phyloP scores from a whole-genome alignment of 148 eudicot genomes.

The Agrostemma githago region DNA sequence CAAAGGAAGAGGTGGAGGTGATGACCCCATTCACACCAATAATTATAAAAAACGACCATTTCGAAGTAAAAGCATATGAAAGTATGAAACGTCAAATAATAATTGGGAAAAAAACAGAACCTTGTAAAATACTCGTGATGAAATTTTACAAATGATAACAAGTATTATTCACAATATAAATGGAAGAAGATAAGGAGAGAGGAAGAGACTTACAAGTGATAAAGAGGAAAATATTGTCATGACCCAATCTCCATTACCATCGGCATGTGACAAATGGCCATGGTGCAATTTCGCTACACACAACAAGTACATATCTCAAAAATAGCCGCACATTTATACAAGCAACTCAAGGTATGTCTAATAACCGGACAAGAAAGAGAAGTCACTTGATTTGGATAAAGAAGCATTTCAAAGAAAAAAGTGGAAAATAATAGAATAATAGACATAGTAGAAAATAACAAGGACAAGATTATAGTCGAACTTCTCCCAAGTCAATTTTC shows the following conservation, averaged over 20 bases:
- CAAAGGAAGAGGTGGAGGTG: background rate
- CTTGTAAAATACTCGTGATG: background rate
- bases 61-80: background rate
- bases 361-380: background rate
- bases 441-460: slow-evolving; percentile 3
- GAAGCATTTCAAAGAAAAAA: background rate
- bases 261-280: slow-evolving; percentile 87
- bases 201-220: slow-evolving; percentile 64
- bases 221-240: slow-evolving; percentile 82
- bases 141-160: background rate
- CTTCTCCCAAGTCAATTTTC: background rate
- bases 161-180: background rate
- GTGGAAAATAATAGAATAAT: background rate
- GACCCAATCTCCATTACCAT: slow-evolving; percentile 99
- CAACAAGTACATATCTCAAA: slow-evolving; percentile 16
- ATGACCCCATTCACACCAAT: background rate
- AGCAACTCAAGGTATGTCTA: background rate
- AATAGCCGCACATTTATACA: background rate
- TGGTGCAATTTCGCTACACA: slow-evolving; percentile 77
- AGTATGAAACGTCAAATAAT: background rate
- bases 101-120: background rate
- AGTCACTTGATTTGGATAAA: slow-evolving; percentile 6
- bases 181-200: background rate
- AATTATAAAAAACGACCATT: background rate
- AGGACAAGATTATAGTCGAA: background rate